Conservation (phyloP, 768 basidiomycete genomes). For the Kwoniella shandongensis region DNA sequence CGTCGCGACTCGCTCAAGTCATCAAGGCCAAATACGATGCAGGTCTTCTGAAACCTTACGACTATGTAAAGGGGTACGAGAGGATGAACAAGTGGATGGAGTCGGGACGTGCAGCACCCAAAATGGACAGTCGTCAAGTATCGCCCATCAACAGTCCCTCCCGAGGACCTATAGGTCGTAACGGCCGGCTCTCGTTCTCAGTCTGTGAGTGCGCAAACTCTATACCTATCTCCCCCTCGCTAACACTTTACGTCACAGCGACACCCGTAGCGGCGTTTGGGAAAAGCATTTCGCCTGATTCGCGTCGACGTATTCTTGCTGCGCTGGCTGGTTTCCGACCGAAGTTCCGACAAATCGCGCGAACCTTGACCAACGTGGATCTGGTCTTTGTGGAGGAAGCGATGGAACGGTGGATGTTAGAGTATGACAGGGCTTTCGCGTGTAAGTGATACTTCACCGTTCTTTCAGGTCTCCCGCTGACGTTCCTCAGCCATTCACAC, state of each 20-base stretch:
- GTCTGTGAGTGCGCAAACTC: constrained; percentile 11
- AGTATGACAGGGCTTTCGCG: constrained; percentile 76
- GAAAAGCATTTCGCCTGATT: constrained; percentile 78
- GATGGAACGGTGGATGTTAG: constrained; percentile 89
- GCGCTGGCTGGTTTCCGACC: constrained; percentile 62
- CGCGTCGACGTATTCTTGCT: constrained; percentile 86
- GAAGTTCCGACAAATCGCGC: constrained; percentile 54
- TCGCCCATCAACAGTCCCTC: constrained; percentile 32
- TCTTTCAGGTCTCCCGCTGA: neutral
- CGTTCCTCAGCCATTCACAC: constrained; percentile 92
- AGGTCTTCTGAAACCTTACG: constrained; percentile 88
- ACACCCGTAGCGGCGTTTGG: constrained; percentile 22
- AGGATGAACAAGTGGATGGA: constrained; percentile 93
- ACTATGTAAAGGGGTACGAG: constrained; percentile 94
- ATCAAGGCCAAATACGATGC: constrained; percentile 97
- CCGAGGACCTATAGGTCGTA: constrained; percentile 1
- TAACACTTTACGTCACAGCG: constrained; percentile 1
- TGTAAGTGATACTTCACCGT: constrained; percentile 35
- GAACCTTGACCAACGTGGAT: constrained; percentile 58
- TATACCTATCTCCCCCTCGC: no score
- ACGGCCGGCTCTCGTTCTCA: constrained; percentile 5
- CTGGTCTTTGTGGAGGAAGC: constrained; percentile 97
- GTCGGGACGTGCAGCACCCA: constrained; percentile 41
- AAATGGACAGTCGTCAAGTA: constrained; percentile 27
- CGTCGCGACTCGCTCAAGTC: constrained; percentile 84